Percentiles rank a stretch among this genome's conserved stretches.
These are phyloP conservation scores for Mortierella sp. DNA, from an alignment of 371 early-diverging fungal genomes.

Conservation along the genomic window DNA sequence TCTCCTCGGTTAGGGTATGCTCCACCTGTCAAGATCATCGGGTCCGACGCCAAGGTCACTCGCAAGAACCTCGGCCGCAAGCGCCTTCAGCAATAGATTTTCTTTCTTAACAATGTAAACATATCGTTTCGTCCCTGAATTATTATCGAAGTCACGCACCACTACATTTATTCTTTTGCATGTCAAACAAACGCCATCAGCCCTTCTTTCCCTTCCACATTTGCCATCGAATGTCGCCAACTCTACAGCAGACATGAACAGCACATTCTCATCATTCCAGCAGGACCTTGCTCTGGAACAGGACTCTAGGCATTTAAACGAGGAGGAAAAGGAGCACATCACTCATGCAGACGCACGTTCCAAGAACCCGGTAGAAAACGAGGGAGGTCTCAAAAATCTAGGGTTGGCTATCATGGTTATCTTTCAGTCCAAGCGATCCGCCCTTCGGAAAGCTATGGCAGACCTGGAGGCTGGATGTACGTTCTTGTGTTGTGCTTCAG, in stretches of 20 bases:
- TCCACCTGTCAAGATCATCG: conserved; percentile 41
- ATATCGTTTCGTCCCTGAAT: background rate
- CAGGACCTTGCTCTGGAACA: conserved; percentile 24
- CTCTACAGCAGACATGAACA: background rate
- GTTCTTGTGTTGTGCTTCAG: background rate
- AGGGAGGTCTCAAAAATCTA: conserved; percentile 17
- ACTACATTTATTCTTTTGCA: background rate
- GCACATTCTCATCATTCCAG: conserved; percentile 14
- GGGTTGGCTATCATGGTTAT: conserved; percentile 39
- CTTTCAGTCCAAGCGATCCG: conserved; percentile 39
- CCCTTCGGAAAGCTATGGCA: conserved; percentile 26
- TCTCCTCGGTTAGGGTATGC: conserved; percentile 36
- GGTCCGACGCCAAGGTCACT: conserved; percentile 47
- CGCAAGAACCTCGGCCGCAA: conserved; percentile 54
- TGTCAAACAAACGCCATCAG: background rate
- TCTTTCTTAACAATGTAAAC: background rate
- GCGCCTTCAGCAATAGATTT: conserved; percentile 24
- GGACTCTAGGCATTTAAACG: background rate
- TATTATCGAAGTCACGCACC: background rate
- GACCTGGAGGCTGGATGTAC: conserved; percentile 29
- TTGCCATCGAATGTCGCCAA: background rate
- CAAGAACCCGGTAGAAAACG: background rate
- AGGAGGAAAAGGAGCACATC: conserved; percentile 7
- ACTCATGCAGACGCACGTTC: background rate
- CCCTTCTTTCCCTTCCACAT: background rate